phyloP scores from a whole-genome alignment of 106 monocot species.

The Dendrobium nobile region DNA sequence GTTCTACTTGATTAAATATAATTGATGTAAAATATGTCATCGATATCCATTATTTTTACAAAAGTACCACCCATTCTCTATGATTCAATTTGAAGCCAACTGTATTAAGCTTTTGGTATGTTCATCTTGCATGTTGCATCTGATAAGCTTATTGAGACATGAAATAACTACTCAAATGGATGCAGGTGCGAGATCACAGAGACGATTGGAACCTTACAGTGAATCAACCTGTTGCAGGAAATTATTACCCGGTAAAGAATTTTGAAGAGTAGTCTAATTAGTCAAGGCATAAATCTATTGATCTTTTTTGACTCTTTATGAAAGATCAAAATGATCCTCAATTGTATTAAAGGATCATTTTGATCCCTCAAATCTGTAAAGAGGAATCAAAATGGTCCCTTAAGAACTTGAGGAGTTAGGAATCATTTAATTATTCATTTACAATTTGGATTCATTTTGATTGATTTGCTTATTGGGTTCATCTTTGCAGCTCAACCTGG shows the following conservation, averaged over 20 bases:
- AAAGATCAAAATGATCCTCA: too few species aligned
- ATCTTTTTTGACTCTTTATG: too few species aligned
- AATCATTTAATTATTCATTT: neutral
- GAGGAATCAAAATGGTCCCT: too few species aligned
- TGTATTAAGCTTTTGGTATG: neutral
- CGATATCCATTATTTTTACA: too few species aligned
- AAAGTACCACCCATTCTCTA: too few species aligned
- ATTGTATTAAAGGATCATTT: too few species aligned
- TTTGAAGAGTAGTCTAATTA: too few species aligned
- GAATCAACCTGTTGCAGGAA: slow-evolving; percentile 7
- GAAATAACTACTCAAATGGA: neutral
- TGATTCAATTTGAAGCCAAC: neutral
- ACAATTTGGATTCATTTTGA: neutral
- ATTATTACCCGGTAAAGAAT: slow-evolving; percentile 7
- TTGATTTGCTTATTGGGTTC: slow-evolving; percentile 7
- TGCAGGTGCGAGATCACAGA: slow-evolving; percentile 2
- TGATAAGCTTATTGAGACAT: neutral
- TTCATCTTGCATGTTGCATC: neutral
- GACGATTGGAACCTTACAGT: slow-evolving; percentile 6
- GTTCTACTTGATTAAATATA: too few species aligned
- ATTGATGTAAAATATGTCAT: too few species aligned
- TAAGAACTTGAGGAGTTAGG: too few species aligned
- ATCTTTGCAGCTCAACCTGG: slow-evolving; percentile 52
- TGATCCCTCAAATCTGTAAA: too few species aligned
- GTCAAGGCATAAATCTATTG: too few species aligned